phyloP scores from a whole-genome alignment of 176 grass and related monocot species.

The Triticum dicoccoides region DNA sequence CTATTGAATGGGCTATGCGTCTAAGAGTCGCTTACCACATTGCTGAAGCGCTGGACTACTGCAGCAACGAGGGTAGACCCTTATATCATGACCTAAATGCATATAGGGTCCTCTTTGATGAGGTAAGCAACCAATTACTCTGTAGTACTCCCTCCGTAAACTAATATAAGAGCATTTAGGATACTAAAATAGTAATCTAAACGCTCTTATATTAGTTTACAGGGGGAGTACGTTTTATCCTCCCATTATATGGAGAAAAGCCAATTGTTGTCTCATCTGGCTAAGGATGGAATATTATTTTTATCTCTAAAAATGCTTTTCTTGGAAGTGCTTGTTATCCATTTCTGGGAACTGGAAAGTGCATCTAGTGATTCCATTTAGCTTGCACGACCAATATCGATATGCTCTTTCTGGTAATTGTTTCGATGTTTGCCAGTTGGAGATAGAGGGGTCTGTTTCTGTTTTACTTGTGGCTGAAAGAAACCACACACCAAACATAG shows the following conservation, averaged over 20 bases:
- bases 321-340: not conserved
- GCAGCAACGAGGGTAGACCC: conserved; percentile 62
- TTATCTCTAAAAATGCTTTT: not conserved
- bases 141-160: not conserved
- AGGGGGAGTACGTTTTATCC: not conserved
- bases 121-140: conserved; percentile 41
- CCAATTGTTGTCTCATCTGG: conserved; percentile 12
- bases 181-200: too few species aligned
- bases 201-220: too few species aligned
- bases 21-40: conserved; percentile 88
- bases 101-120: conserved; percentile 93
- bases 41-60: conserved; percentile 86
- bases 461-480: conserved; percentile 4
- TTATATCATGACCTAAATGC: conserved; percentile 96
- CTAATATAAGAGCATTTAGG: too few species aligned
- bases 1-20: conserved; percentile 99
- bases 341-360: conserved; percentile 10
- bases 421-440: conserved; percentile 16
- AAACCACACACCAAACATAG: not conserved
- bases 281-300: not conserved
- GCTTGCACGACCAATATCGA: not conserved
- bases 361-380: not conserved
- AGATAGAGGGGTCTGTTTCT: not conserved
- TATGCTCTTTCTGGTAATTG: conserved; percentile 7
- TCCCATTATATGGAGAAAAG: not conserved